Percentiles rank a stretch among this genome's conserved stretches.
These are phyloP conservation scores for Ottelia alismoides DNA, from an alignment of 106 monocot genomes.

Conservation along the genomic window DNA sequence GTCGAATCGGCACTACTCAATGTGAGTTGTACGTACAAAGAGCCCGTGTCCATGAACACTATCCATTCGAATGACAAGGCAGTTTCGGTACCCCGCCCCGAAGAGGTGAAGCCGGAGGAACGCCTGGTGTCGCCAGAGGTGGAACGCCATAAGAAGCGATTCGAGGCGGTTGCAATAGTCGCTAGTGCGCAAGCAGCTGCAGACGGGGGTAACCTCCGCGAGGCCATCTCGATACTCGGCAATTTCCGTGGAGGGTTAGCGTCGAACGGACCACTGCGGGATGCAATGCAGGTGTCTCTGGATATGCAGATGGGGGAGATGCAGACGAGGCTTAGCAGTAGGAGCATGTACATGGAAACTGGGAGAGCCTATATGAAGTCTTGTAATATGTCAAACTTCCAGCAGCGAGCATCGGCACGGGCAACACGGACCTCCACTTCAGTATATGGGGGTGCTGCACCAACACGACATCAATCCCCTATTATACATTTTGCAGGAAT, in stretches of 20 bases:
- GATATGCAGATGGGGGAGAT: slow-evolving; percentile 68
- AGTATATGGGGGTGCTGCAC: too few relatives aligned
- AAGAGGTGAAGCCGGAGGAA: background rate
- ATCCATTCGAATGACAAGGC: slow-evolving; percentile 12
- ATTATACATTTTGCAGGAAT: too few relatives aligned
- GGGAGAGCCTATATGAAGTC: slow-evolving; percentile 77
- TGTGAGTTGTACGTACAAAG: too few relatives aligned
- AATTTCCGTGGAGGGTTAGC: slow-evolving; percentile 19
- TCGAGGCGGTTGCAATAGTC: slow-evolving; percentile 53
- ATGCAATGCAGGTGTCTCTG: slow-evolving; percentile 34
- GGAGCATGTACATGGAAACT: slow-evolving; percentile 48
- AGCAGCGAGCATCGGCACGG: slow-evolving; percentile 69
- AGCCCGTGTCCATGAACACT: slow-evolving; percentile 30
- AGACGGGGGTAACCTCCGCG: slow-evolving; percentile 39
- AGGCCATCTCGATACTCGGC: slow-evolving; percentile 49
- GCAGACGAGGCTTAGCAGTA: slow-evolving; percentile 70
- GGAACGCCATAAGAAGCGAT: slow-evolving; percentile 58
- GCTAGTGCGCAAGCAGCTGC: slow-evolving; percentile 43
- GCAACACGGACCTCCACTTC: too few relatives aligned
- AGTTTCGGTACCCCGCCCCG: background rate
- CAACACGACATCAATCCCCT: too few relatives aligned
- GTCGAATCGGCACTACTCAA: too few relatives aligned
- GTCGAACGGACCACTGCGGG: slow-evolving; percentile 31
- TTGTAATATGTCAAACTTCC: slow-evolving; percentile 70
- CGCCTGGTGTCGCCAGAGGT: slow-evolving; percentile 39